Evolutionary conservation across 192 early-diverging fungal genomes (phyloP), one percentile per base, ranked within the genome.

Genomic region (Dimargaris xerosporica): DNA sequence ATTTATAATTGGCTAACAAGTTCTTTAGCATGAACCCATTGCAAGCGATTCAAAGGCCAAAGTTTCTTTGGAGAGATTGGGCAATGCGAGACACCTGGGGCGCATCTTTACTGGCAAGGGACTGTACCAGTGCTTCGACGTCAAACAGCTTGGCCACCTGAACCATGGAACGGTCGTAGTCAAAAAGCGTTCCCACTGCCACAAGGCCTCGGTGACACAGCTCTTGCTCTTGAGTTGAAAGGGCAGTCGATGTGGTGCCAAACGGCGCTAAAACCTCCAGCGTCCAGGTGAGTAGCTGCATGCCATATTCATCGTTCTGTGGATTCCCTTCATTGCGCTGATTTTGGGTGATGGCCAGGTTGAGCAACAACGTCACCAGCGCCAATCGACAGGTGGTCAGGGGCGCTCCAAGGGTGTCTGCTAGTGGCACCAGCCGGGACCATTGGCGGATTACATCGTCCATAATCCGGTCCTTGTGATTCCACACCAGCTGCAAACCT

Each of bases 171-270:
- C 34, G 39, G 21, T 60, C n/a, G 5, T 16, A 13, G 41, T n/a
- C 42, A 17, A 60, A n/a, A n/a, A 89, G 62, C 16, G 84, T 89
- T 13, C 87, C 87, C 21, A 86, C 41, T 0, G 81, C 80, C 28
- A 81, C 74, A 30, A 86, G 41, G 17, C 71, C 66, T 11, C 83
- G 80, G 68, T 81, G 34, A 7, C 34, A 80, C 41, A 79, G 66
- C 45, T 71, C 80, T 46, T 89, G 82, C 31, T 75, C 74, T 53
- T 84, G 82, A 43, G 73, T 51, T 10, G 17, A 21, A 19, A 39
- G 17, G 25, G 17, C 21, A 25, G 39, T 21, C 3, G 41, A 44
- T 13, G 42, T 19, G 5, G 34, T 44, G 58, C 17, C 31, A 3
- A 60, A 19, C n/a, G 58, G 42, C 2, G 17, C 58, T 7, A 34